phyloP scores from a whole-genome alignment of 306 rosid species.

The Morella rubra region DNA sequence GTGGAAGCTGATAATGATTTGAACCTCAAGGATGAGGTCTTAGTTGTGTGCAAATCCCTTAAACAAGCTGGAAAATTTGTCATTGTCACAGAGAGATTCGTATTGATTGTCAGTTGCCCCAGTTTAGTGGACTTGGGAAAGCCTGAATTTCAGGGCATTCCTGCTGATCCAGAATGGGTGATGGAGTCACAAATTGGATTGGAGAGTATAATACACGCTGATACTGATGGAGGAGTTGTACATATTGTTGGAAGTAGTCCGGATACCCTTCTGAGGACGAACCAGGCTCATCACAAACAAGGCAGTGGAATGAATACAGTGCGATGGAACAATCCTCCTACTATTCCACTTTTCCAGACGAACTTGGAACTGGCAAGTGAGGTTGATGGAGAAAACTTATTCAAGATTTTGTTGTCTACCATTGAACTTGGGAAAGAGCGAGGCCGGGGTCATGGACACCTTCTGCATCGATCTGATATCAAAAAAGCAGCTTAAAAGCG shows the following conservation, averaged over 20 bases:
- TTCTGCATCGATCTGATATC: conserved; percentile 63
- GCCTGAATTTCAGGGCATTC: conserved; percentile 74
- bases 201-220: conserved; percentile 76
- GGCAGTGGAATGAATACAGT: conserved; percentile 42
- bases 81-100: conserved; percentile 59
- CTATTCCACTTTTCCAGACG: conserved; percentile 79
- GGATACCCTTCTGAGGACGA: conserved; percentile 53
- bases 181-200: conserved; percentile 69
- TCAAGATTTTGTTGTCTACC: conserved; percentile 52
- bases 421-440: conserved; percentile 59
- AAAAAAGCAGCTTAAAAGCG: conserved; percentile 38
- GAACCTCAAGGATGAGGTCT: conserved; percentile 67
- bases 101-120: conserved; percentile 59
- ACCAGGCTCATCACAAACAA: conserved; percentile 47
- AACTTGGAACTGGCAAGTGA: conserved; percentile 56
- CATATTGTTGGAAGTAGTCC: conserved; percentile 85
- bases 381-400: conserved; percentile 62
- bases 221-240: conserved; percentile 52
- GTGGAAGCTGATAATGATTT: conserved; percentile 62
- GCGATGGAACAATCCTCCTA: conserved; percentile 61
- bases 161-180: conserved; percentile 68
- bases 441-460: conserved; percentile 71
- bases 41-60: conserved; percentile 75
- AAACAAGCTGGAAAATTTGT: conserved; percentile 79
- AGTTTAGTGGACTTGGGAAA: conserved; percentile 62